A percentile compares a stretch with the other conserved stretches of the same genome.
phyloP scores from a whole-genome alignment of 2,329 filamentous ascomycete species.

The Nemania sp. region DNA sequence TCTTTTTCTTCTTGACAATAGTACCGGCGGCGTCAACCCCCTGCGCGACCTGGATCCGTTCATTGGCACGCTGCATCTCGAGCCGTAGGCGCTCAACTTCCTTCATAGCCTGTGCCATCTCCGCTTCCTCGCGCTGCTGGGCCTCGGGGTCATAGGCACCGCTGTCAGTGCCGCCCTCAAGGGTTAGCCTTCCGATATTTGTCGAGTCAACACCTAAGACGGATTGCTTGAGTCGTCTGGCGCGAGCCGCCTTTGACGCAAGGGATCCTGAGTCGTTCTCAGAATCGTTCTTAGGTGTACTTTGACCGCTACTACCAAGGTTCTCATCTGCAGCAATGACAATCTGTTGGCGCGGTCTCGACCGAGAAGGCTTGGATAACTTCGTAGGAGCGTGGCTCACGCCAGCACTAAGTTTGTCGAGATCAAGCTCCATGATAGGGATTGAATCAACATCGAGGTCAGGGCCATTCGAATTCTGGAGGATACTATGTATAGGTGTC shows the following conservation, averaged over 20 bases:
- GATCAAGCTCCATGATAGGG: constrained; percentile 91
- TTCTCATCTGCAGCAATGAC: constrained; percentile 81
- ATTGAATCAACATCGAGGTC: constrained; percentile 94
- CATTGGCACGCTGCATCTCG: constrained; percentile 88
- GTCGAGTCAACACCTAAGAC: constrained; percentile 90
- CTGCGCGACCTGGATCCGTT: constrained; percentile 77
- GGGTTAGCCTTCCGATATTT: constrained; percentile 77
- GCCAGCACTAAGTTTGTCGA: constrained; percentile 66
- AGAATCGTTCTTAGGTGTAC: constrained; percentile 65
- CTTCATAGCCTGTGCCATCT: constrained; percentile 89
- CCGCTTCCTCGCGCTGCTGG: constrained; percentile 81
- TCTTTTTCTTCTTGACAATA: constrained; percentile 76
- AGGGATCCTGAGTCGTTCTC: constrained; percentile 63
- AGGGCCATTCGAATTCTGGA: constrained; percentile 77
- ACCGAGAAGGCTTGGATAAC: constrained; percentile 44
- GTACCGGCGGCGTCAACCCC: constrained; percentile 75
- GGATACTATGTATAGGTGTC: constrained; percentile 83
- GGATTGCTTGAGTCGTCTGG: constrained; percentile 67
- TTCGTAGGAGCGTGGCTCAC: constrained; percentile 50
- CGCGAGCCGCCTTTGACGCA: constrained; percentile 59
- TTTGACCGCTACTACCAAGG: constrained; percentile 64
- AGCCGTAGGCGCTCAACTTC: constrained; percentile 88
- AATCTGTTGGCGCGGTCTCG: constrained; percentile 68
- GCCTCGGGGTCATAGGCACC: constrained; percentile 69
- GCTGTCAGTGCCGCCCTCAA: constrained; percentile 65